Evolutionary conservation across 176 grass and related monocot genomes (phyloP), one percentile per base, ranked within the genome.

Genomic region (Eragrostis nindensis): DNA sequence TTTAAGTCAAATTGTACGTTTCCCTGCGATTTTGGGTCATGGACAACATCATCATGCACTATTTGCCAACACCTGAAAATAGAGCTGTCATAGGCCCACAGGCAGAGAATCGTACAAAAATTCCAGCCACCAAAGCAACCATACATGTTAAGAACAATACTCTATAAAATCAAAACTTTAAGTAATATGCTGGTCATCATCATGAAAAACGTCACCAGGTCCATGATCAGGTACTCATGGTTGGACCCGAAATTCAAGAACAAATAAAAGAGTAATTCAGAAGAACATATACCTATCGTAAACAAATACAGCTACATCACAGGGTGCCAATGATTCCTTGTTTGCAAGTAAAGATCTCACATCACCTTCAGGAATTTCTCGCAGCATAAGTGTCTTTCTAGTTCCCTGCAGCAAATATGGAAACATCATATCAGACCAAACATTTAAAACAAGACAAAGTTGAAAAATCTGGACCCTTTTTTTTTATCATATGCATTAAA

Each of bases 301-400:
- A 79, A 99, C 82, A 83, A 99, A 99, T 46, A 95, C 84, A 54
- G 90, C 92, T 61, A 90, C 75, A 30, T 99, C 96, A 85, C 92
- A 99, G 16, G 85, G 82, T 73, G 96, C 90, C 75, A 99, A 85
- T 9, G 90, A 93, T 79, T 99, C 96, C 86, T 74, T 93, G 66
- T 93, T 87, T 83, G 89, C 84, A 68, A 99, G 87, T 56, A 95
- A 61, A 1, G 70, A 79, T 73, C 89, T 95, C 43, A 99, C 93
- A 53, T 88, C 86, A 73, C 82, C 87, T 89, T 99, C 96, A 72
- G 96, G 90, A 80, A 99, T 86, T 86, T 99, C 96, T 82, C 76
- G 82, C 73, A 99, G 80, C 77, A 99, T 49, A 45, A 99, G 87
- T 10, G 93, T 95, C 82, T 91, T 95, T 79, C 90, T 99, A 69